These are phyloP conservation scores for Brassica napus DNA, from an alignment of 345 rosid species.

Conservation along the genomic window DNA sequence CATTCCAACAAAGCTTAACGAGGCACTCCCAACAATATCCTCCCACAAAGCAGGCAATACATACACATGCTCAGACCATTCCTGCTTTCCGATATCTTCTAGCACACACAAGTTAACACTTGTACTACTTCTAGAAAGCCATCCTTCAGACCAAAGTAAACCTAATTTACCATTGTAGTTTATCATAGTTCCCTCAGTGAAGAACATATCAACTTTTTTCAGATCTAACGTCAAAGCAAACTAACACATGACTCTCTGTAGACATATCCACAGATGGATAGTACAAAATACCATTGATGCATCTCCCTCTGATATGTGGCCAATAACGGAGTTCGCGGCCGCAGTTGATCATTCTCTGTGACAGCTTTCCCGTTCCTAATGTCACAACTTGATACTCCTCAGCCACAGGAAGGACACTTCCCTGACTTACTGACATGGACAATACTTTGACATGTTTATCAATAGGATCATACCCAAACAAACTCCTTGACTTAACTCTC, in stretches of 20 bases:
- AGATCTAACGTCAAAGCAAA: not conserved
- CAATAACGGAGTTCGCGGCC: not conserved
- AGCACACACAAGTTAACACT: not conserved
- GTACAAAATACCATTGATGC: not conserved
- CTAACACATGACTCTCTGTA: not conserved
- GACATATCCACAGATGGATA: not conserved
- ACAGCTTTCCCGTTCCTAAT: not conserved
- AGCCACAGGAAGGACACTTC: not conserved
- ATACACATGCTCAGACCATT: not conserved
- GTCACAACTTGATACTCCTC: not conserved
- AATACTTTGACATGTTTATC: not conserved
- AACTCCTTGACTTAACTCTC: not conserved
- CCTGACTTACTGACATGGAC: not conserved
- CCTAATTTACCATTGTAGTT: not conserved
- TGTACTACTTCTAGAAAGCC: not conserved
- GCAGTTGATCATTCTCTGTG: not conserved
- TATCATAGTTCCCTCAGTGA: not conserved
- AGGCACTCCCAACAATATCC: not conserved
- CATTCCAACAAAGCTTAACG: not conserved
- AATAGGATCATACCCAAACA: not conserved
- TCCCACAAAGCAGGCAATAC: not conserved
- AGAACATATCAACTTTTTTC: not conserved
- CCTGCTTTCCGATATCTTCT: not conserved
- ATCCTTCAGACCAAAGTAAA: not conserved
- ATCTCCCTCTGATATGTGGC: not conserved